phyloP scores from a whole-genome alignment of 805 yeast genomes.

The Yarrowia sp. region DNA sequence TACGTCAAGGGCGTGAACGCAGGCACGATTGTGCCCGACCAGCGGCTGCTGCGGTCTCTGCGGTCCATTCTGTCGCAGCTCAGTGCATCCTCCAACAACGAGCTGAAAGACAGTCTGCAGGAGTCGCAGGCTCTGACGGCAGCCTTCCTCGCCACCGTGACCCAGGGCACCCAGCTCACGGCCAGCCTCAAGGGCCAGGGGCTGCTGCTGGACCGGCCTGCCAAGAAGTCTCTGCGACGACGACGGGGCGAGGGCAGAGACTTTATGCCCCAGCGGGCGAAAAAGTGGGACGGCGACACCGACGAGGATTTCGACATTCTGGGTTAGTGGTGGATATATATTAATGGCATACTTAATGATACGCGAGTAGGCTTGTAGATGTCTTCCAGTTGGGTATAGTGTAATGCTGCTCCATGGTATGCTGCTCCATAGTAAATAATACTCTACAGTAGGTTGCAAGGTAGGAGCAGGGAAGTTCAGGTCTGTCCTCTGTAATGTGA shows the following conservation, averaged over 20 bases:
- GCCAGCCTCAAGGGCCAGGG: slow-evolving; percentile 2
- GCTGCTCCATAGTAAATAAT: too few relatives aligned
- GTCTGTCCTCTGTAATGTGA: too few relatives aligned
- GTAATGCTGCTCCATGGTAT: too few relatives aligned
- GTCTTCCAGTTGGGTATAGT: too few relatives aligned
- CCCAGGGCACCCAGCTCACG: slow-evolving; percentile 14
- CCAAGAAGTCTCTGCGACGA: slow-evolving; percentile 1
- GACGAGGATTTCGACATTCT: slow-evolving; percentile 3
- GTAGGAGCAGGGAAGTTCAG: too few relatives aligned
- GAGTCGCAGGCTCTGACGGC: slow-evolving; percentile 17
- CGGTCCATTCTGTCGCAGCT: slow-evolving; percentile 13
- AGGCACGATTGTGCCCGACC: background rate
- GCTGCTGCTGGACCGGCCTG: background rate
- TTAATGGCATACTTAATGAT: background rate
- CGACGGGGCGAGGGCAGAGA: background rate
- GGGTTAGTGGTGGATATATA: background rate
- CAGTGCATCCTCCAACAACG: background rate
- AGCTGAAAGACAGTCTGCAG: background rate
- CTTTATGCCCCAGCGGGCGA: background rate
- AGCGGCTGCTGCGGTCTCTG: slow-evolving; percentile 10
- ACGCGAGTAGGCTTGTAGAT: too few relatives aligned
- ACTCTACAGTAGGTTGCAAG: too few relatives aligned
- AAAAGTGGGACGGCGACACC: slow-evolving; percentile 10
- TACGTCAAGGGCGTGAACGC: slow-evolving; percentile 33
- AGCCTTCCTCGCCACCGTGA: slow-evolving; percentile 5